Conservation (phyloP, 73 alveolate species). For the Uronychia setigera region DNA sequence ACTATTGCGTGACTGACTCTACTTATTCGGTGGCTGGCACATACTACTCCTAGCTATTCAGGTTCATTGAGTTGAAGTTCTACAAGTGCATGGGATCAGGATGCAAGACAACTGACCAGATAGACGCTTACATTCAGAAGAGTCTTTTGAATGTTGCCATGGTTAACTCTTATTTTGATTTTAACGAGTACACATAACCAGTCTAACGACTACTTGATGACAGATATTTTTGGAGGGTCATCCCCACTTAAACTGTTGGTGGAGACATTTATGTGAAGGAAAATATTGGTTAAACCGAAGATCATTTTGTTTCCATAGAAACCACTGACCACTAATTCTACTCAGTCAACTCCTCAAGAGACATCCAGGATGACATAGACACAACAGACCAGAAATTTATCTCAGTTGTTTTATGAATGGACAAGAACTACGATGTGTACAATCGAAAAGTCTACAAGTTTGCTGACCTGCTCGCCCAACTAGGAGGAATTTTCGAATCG, state of each 20-base stretch:
- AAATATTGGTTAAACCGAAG: not conserved
- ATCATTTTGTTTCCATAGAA: not conserved
- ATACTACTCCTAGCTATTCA: not conserved
- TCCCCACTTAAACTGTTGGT: not conserved
- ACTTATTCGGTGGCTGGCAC: not conserved
- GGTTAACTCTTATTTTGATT: not conserved
- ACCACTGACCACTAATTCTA: not conserved
- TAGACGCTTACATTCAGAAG: not conserved
- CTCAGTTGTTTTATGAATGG: slow-evolving; percentile 15
- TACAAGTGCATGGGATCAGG: not conserved
- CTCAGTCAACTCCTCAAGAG: not conserved
- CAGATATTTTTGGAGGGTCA: not conserved
- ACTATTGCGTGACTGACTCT: not conserved
- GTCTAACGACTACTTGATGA: not conserved
- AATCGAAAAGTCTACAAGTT: slow-evolving; percentile 16
- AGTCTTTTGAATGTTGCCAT: not conserved
- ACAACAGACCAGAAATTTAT: not conserved
- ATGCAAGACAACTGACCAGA: not conserved
- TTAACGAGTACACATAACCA: too few species aligned
- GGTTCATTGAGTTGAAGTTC: not conserved
- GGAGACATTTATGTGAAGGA: not conserved
- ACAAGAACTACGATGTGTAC: slow-evolving; percentile 16
- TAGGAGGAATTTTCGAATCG: slow-evolving; percentile 42
- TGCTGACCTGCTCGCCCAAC: slow-evolving; percentile 27
- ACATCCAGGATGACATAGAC: not conserved